Percentiles rank a stretch among this genome's conserved stretches.
phyloP scores from a whole-genome alignment of 2,329 filamentous ascomycete species.

The Atkinsonella hypoxylon region DNA sequence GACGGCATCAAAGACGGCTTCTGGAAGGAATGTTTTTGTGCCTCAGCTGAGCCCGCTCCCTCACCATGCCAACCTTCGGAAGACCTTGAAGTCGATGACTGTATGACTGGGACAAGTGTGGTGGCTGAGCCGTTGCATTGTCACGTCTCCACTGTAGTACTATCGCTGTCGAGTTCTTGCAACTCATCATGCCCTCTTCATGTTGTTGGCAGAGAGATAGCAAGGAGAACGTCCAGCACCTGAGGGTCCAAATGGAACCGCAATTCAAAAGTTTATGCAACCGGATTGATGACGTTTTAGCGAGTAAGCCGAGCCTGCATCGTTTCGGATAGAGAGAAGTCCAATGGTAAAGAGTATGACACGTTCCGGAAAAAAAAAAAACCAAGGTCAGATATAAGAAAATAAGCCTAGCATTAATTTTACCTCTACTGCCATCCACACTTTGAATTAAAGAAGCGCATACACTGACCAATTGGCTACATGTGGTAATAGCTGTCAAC shows the following conservation, averaged over 20 bases:
- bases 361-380: too few species aligned
- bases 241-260: not conserved
- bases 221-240: not conserved
- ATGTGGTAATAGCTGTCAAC: not conserved
- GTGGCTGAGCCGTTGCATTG: not conserved
- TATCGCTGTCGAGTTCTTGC: too few species aligned
- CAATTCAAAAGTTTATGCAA: not conserved
- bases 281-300: too few species aligned
- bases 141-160: not conserved
- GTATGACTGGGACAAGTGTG: not conserved
- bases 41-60: not conserved
- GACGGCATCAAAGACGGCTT: not conserved
- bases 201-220: not conserved
- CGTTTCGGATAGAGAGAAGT: too few species aligned
- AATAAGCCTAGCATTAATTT: not conserved
- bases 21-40: not conserved
- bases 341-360: too few species aligned
- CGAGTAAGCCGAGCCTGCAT: too few species aligned
- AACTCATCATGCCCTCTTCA: too few species aligned
- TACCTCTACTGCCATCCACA: not conserved
- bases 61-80: not conserved
- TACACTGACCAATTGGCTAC: not conserved
- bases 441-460: not conserved
- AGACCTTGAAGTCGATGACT: not conserved
- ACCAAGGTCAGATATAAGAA: too few species aligned